Base-by-base conservation (phyloP, 2,329 filamentous ascomycete genomes). In the Acephala macrosclerotiorum region DNA sequence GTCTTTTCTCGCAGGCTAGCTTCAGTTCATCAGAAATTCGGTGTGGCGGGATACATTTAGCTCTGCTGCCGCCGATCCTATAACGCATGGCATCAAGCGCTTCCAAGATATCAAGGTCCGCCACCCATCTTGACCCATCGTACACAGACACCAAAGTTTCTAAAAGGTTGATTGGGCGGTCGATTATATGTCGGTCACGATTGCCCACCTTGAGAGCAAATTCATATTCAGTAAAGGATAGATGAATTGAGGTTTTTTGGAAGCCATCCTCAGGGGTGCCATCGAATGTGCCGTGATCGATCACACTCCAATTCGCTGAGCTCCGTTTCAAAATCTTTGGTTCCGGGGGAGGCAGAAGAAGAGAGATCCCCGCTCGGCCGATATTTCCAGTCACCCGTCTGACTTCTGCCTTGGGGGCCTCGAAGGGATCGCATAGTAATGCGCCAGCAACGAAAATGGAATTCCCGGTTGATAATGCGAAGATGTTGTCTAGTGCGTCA, bases 401-500 rank as follows among this genome's bases (percentile, higher is more conserved):
- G 11, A 75, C 66, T 18, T 70, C 55, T 18, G 47, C 18, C 1
- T n/a, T 5, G 2, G 25, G 22, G 3, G 29, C 4, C 14, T 68
- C 61, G 12, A 20, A 29, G 1, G 75, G 73, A 58, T 75, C 74
- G 29, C 58, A 62, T 1, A 76, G 57, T 4, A 76, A 26, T 4
- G 65, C 14, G 2, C 61, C 58, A 9, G 70, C 65, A 1, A 75
- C 68, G 40, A 61, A 76, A 1, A 76, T 63, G 3, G 73, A 76
- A 60, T 75, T 71, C 11, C 68, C 70, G 3, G 67, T 70, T 0
- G 70, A 71, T 35, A 76, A 68, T 1, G 74, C 74, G 25, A 75
- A 66, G 20, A 55, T 63, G 8, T 64, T 29, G 7, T 22, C 45
- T 5, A 61, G 20, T 6, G 20, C 22, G 2, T 61, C 26, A 1